A percentile compares a stretch with the other conserved stretches of the same genome.
These are phyloP conservation scores for Eutrema japonicum DNA, from an alignment of 345 rosid genomes.

Conservation along the genomic window DNA sequence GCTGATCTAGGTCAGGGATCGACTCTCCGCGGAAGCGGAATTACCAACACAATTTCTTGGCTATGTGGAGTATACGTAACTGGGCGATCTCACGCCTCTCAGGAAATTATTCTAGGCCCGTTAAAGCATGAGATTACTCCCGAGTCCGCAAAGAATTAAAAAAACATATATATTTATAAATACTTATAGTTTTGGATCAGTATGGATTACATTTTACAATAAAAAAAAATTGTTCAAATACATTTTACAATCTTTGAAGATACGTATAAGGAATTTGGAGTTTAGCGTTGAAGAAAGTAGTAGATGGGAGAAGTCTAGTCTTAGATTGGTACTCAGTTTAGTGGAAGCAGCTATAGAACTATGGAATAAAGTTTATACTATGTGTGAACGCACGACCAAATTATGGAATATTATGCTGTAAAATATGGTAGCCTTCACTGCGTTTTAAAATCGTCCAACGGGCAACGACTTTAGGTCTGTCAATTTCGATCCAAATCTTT, in stretches of 20 bases:
- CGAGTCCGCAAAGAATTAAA: no score
- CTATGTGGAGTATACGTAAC: no score
- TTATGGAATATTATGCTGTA: conserved; percentile 12
- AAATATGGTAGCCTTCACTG: conserved; percentile 7
- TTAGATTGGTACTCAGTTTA: conserved; percentile 43
- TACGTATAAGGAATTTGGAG: conserved; percentile 36
- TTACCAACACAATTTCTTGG: no score
- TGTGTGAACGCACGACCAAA: conserved; percentile 38
- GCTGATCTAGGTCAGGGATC: no score
- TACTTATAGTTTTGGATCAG: not conserved
- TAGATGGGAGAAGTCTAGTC: conserved; percentile 37
- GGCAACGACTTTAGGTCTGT: conserved; percentile 5
- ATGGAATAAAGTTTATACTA: conserved; percentile 35
- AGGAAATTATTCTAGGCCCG: no score
- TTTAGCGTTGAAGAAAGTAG: conserved; percentile 34
- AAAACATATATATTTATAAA: not conserved
- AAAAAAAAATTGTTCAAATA: no score
- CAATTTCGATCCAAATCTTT: conserved; percentile 15
- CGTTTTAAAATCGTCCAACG: conserved; percentile 12
- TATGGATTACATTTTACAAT: conserved; percentile 11
- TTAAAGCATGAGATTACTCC: no score
- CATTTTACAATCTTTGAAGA: conserved; percentile 26
- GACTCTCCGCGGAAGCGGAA: no score
- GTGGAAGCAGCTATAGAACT: conserved; percentile 35
- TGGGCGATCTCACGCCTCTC: no score